Base-by-base conservation (phyloP, 805 yeast species). In the Candida khao-thaluensis region DNA sequence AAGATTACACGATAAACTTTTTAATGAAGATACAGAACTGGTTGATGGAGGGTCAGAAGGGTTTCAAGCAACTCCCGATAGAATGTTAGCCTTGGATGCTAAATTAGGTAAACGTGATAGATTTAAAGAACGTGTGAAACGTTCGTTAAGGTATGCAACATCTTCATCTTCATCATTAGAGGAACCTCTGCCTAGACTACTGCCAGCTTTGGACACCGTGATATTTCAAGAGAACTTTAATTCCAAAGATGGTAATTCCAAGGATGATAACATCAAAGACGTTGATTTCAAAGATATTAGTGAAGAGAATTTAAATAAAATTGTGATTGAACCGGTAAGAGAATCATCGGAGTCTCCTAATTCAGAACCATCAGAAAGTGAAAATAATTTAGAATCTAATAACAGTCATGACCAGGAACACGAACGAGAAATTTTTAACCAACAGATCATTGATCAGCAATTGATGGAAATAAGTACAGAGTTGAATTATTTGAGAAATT, bases 1-100 rank as follows among this genome's bases (percentile, higher is more conserved):
- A 26, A 47, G 62, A 37, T 43, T 66, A 21, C 68, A 64, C 34
- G 72, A 67, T 41, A 55, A 49, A 38, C 41, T 64, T 6, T 66
- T 65, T 49, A 46, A 37, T 28, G 58, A 49, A n/a, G 54, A 49
- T 14, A 54, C 45, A 12, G 39, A 36, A 22, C 10, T 10, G 10
- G 24, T 65, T 49, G 44, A 37, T 26, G 58, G 48, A n/a, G 54
- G 48, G 12, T 54, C 45, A n/a, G 39, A 36, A 18, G 10, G 28
- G 3, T 17, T 11, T 15, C 14, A 12, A 23, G 7, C 10, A n/a
- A 17, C 11, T 11, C 17, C 16, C 17, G 23, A 29, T 14, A 27
- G 37, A 27, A 24, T 41, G 18, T 18, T 35, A 17, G 41, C 42
- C 11, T 22, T 43, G 17, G 45, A 40, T 11, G 14, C 28, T 7